These are phyloP conservation scores for Fraxinus platypoda DNA, from an alignment of 305 asterid genomes.

Conservation along the genomic window DNA sequence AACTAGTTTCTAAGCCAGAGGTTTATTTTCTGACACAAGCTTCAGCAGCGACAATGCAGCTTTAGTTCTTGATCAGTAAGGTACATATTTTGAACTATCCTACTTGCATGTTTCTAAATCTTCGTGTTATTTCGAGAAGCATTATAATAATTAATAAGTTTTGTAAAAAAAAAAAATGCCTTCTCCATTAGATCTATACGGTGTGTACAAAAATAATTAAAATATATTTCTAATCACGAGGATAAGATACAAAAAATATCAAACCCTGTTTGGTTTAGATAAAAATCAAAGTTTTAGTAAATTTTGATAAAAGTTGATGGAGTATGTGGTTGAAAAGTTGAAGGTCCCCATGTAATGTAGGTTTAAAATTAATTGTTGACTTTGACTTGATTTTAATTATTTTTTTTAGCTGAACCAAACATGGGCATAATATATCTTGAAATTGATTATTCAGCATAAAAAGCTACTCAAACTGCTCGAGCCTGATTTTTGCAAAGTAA, in stretches of 20 bases:
- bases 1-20: neutral
- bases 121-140: neutral
- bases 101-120: neutral
- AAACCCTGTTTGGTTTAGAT: neutral
- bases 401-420: neutral
- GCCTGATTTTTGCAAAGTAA: slow-evolving; percentile 9
- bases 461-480: slow-evolving; percentile 2
- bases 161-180: neutral
- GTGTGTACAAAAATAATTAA: neutral
- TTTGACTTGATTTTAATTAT: neutral
- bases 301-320: neutral
- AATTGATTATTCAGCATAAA: neutral
- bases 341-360: neutral
- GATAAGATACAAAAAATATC: neutral
- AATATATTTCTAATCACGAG: neutral
- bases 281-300: neutral
- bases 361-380: neutral
- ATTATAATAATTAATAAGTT: neutral
- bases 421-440: neutral
- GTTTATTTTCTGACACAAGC: neutral
- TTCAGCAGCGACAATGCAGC: neutral
- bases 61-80: neutral
- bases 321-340: neutral
- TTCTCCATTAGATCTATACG: neutral
- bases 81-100: neutral